Evolutionary conservation across 495 filamentous ascomycete species (phyloP).

Genomic region (Bathelium albidoporum): DNA sequence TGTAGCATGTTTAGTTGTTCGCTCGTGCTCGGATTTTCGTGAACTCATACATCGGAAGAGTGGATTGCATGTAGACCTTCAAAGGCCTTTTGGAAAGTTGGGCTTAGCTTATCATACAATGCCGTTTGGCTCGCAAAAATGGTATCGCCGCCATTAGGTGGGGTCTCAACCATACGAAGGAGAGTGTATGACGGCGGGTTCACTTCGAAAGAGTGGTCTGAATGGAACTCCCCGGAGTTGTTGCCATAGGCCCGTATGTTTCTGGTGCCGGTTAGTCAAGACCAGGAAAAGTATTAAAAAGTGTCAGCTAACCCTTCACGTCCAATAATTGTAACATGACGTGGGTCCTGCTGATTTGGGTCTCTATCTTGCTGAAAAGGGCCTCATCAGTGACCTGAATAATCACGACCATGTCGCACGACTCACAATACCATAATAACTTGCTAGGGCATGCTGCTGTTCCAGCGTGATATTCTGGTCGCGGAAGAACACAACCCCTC

Average conservation of each 20-base stretch:
- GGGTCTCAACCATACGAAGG: conserved; percentile 5
- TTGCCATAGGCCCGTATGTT: conserved; percentile 1
- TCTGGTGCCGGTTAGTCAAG: neutral
- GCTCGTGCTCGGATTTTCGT: neutral
- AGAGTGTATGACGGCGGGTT: conserved; percentile 1
- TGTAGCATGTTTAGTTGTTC: neutral
- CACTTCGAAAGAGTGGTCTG: neutral
- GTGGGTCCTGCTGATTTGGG: conserved; percentile 7
- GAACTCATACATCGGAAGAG: conserved; percentile 4
- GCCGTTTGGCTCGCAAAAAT: conserved; percentile 26
- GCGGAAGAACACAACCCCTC: conserved; percentile 37
- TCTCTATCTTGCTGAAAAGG: conserved; percentile 8
- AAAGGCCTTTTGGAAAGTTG: conserved; percentile 15
- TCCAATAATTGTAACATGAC: conserved; percentile 1
- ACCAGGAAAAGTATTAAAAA: neutral
- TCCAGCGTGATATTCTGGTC: conserved; percentile 32
- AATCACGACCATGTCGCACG: neutral
- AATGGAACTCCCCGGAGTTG: neutral
- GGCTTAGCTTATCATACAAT: conserved; percentile 20
- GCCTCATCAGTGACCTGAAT: neutral
- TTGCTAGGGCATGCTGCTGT: conserved; percentile 8
- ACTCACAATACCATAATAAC: conserved; percentile 7
- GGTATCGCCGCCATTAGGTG: conserved; percentile 27
- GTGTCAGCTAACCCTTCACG: neutral
- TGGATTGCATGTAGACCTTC: conserved; percentile 9